Base-by-base conservation (phyloP, 352 stramenopile genomes). In the Globisporangium uncinulatum region DNA sequence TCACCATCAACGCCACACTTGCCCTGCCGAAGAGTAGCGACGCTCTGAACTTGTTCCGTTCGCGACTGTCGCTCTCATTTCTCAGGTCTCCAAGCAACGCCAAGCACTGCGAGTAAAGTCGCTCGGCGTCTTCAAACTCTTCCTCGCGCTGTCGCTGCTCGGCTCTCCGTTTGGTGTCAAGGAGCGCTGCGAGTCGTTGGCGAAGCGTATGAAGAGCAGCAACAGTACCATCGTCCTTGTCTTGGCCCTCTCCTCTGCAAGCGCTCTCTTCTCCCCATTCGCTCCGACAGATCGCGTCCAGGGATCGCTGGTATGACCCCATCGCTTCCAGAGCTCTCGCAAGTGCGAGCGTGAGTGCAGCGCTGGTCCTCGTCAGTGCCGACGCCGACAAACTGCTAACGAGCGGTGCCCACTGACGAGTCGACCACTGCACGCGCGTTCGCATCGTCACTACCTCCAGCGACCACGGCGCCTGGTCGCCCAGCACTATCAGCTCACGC, bases 41-140 rank as follows among this genome's bases (percentile, higher is more conserved):
- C 3, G 67, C 59, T 34, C 36, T 49, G 13, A 62, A 59, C 49
- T 20, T 31, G 19, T 62, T 67, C 20, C 56, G 41, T 29, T 62
- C 52, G 32, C 41, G 20, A 37, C 15, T 45, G 41, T 45, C 41
- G 15, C 41, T 45, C 14, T 21, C 9, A 15, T 31, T 19, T 46
- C n/a, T 21, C 52, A 9, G 15, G n/a, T 54, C 17, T 32, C 52
- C n/a, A 3, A 62, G 47, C 42, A 74, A 21, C 4, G 47, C 42
- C 36, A 79, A 51, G 20, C 70, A 74, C 2, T 61, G 43, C 1
- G 50, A 43, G 51, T 70, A 76, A n/a, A 43, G 50, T 11, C 13
- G n/a, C 36, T 21, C 41, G 19, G 70, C 70, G 17, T 63, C 51
- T 1, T 58, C 42, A n/a, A 57, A 54, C 9, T 66, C 41, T 6